Evolutionary conservation across 2,329 filamentous ascomycete species (phyloP).

Genomic region (Chaetomiaceae sp.): DNA sequence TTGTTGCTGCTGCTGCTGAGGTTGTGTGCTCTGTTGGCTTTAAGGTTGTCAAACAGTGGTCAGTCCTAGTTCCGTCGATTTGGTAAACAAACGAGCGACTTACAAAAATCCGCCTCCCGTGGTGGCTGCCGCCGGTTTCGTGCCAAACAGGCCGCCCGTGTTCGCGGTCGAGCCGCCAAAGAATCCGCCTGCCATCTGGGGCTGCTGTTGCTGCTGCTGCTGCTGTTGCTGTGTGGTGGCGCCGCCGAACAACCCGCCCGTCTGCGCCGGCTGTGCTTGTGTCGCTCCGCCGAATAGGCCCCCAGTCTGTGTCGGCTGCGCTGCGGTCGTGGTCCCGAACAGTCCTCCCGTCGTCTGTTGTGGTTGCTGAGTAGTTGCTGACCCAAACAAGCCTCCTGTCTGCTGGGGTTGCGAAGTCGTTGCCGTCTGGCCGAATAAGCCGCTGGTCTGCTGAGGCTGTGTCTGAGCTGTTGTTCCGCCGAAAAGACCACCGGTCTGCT

Average conservation of each 20-base stretch:
- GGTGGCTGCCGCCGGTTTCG: conserved; percentile 5
- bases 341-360: conserved; percentile 23
- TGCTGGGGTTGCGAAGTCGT: conserved; percentile 14
- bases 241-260: conserved; percentile 17
- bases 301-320: conserved; percentile 18
- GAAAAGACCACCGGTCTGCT: conserved; percentile 33
- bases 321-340: conserved; percentile 22
- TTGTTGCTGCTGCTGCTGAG: conserved; percentile 19
- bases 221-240: conserved; percentile 21
- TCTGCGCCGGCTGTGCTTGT: conserved; percentile 18
- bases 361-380: conserved; percentile 27
- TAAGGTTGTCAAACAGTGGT: conserved; percentile 13
- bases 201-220: conserved; percentile 26
- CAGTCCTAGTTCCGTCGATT: background rate
- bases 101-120: conserved; percentile 27
- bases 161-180: conserved; percentile 33
- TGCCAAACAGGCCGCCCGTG: conserved; percentile 37
- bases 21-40: conserved; percentile 22
- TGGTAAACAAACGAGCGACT: conserved; percentile 4
- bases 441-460: conserved; percentile 29
- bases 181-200: conserved; percentile 19
- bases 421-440: conserved; percentile 32
- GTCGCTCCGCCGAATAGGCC: conserved; percentile 24
- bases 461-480: conserved; percentile 26
- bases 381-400: conserved; percentile 25